phyloP scores from a whole-genome alignment of 495 filamentous ascomycete genomes.

The Trichoderma virens region DNA sequence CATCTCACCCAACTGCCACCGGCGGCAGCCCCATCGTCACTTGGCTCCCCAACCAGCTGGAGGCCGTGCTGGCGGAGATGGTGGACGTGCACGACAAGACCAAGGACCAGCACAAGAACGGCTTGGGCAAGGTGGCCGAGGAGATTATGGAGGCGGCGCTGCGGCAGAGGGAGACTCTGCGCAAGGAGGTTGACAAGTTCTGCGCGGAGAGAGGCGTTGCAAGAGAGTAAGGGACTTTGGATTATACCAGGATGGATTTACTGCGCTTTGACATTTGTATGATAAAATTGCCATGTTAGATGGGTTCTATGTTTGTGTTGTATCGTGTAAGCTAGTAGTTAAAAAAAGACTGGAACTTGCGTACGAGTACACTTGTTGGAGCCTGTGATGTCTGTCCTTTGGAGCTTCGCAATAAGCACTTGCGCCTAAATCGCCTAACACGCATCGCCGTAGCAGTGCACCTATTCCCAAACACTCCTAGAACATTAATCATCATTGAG shows the following conservation, averaged over 20 bases:
- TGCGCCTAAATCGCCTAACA: not conserved
- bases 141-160: constrained; percentile 65
- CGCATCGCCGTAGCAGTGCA: not conserved
- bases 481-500: not conserved
- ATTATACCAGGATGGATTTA: not conserved
- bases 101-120: constrained; percentile 30
- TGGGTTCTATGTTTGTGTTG: not conserved
- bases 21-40: constrained; percentile 89
- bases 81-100: constrained; percentile 46
- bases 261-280: not conserved
- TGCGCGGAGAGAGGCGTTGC: constrained; percentile 60
- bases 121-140: constrained; percentile 26
- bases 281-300: not conserved
- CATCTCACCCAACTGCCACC: constrained; percentile 76
- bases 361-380: no score
- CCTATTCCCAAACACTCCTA: not conserved
- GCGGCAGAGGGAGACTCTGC: constrained; percentile 60
- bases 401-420: not conserved
- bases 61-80: constrained; percentile 72
- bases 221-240: not conserved
- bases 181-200: constrained; percentile 73
- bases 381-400: no score
- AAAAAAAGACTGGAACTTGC: not conserved
- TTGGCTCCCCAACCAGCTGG: constrained; percentile 80
- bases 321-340: not conserved